A percentile compares a stretch with the other conserved stretches of the same genome.
Conservation (phyloP, 75 land plant species). For the Larix kaempferi region DNA sequence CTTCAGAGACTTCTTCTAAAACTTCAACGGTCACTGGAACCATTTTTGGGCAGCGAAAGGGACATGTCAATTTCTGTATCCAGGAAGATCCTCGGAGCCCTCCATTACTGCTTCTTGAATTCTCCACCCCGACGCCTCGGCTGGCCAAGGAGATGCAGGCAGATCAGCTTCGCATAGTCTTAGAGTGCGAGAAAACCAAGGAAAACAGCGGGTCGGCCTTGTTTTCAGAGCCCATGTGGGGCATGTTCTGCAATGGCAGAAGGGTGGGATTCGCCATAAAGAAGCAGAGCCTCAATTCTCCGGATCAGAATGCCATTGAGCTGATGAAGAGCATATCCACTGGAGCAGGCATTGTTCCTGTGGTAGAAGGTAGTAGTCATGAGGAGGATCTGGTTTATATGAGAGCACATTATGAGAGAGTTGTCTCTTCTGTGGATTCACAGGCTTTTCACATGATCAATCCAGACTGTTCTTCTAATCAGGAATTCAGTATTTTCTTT, state of each 20-base stretch:
- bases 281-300: neutral
- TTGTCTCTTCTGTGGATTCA: slow-evolving; percentile 22
- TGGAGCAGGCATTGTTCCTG: slow-evolving; percentile 35
- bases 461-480: slow-evolving; percentile 23
- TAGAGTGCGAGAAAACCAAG: slow-evolving; percentile 32
- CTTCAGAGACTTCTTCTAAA: neutral
- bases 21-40: slow-evolving; percentile 21
- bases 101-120: slow-evolving; percentile 26
- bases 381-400: slow-evolving; percentile 6
- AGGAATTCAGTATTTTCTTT: slow-evolving; percentile 36
- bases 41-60: slow-evolving; percentile 26
- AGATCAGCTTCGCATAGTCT: slow-evolving; percentile 25
- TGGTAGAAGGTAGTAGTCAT: neutral
- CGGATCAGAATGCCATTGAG: neutral
- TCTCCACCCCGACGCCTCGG: slow-evolving; percentile 29
- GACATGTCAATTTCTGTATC: slow-evolving; percentile 20
- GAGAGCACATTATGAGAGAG: slow-evolving; percentile 17
- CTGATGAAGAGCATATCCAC: slow-evolving; percentile 21
- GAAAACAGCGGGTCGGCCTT: slow-evolving; percentile 6
- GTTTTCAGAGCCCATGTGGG: slow-evolving; percentile 35
- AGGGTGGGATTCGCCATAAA: slow-evolving; percentile 34
- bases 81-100: slow-evolving; percentile 24
- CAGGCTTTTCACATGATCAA: slow-evolving; percentile 35
- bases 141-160: slow-evolving; percentile 38
- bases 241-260: slow-evolving; percentile 38